phyloP scores from a whole-genome alignment of 257 asterid species.

The Solanum bulbocastanum region DNA sequence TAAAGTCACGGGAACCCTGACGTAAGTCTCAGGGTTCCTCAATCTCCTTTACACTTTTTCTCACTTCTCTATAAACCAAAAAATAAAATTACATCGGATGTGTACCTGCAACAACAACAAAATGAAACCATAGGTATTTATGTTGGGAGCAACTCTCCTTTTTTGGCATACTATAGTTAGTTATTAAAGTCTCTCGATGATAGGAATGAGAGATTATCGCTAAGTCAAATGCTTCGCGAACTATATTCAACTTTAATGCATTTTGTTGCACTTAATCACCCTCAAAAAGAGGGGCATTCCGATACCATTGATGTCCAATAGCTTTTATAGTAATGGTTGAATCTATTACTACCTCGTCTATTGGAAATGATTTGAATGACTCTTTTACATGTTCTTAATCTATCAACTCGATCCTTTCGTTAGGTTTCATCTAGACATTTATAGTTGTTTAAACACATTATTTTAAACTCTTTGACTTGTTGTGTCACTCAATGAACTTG shows the following conservation, averaged over 20 bases:
- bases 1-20: background rate
- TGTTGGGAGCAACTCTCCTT: background rate
- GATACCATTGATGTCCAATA: background rate
- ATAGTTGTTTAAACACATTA: background rate
- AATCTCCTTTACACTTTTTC: background rate
- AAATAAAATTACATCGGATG: too few relatives aligned
- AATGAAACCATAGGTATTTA: background rate
- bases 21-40: background rate
- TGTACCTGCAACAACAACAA: background rate
- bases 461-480: background rate
- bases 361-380: background rate
- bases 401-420: background rate
- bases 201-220: background rate
- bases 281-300: accelerated
- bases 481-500: background rate
- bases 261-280: background rate
- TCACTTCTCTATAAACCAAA: background rate
- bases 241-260: background rate
- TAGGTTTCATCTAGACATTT: background rate
- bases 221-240: too few relatives aligned
- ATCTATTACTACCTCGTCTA: background rate
- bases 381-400: background rate
- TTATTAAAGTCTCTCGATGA: too few relatives aligned
- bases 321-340: background rate
- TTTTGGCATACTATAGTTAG: background rate